Evolutionary conservation across 441 rosid genomes (phyloP), one percentile per base, ranked within the genome.

Genomic region (Melastoma candidum): DNA sequence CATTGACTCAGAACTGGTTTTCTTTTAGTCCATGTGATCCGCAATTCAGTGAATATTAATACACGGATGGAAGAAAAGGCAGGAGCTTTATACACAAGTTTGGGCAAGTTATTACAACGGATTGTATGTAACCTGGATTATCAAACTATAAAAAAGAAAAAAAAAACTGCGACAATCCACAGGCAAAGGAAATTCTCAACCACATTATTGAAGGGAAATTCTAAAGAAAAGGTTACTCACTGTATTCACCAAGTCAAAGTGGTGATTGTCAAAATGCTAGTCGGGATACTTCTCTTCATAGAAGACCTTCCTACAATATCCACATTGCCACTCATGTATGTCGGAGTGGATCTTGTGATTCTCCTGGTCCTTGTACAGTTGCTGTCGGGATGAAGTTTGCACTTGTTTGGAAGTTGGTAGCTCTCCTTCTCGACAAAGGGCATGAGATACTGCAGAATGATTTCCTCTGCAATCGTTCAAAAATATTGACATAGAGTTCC

Each of bases 351-450:
- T 43, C 68, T 77, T 71, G 44, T 74, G 79, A 25, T 66, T 61
- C 63, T 77, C 79, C 63, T 77, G 79, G 54, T 77, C 77, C 54
- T 78, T 63, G 57, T 56, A 74, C 12, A 77, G 53, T 71, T 71
- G 57, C 67, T 57, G 22, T 67, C 71, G n/a, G 60, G 65, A 57
- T 69, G 77, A 63, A 77, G 69, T 63, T 74, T 77, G 58, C 80
- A 74, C 44, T 11, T 52, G 5, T 58, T 68, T 1, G 74, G 66
- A 60, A 77, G 53, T 26, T 54, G 54, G 65, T 68, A 76, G 47
- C 26, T 36, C 43, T 69, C 73, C 45, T 64, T 69, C 51, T 71
- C 77, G 46, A 77, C 68, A 49, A 63, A 77, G 22, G 74, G 78
- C 70, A 58, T 71, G 46, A 77, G 62, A 56, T 69, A 69, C 82